Evolutionary conservation across 2,329 filamentous ascomycete genomes (phyloP), one percentile per base, ranked within the genome.

Genomic region (Fusarium veterinarium): DNA sequence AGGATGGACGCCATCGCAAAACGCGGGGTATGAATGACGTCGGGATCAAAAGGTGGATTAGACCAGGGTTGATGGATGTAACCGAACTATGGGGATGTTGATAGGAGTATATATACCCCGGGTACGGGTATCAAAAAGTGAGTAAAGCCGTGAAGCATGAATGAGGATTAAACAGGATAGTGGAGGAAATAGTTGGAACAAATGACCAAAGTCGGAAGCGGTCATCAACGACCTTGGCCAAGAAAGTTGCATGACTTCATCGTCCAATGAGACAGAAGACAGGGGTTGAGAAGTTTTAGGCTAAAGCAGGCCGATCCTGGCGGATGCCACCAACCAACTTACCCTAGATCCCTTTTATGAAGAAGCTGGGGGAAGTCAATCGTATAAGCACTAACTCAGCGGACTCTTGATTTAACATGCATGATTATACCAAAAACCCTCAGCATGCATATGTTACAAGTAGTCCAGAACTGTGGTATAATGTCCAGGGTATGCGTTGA

Each of bases 21-120:
- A 53, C 53, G 64, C 64, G 69, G 48, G 30, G 49, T 28, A 53
- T 53, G 35, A 52, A 70, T 67, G 70, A 70, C 56, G 64, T 67
- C 42, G 52, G n/a, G 23, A 25, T 30, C 3, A 8, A 31, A 23
- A 19, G 33, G 23, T 38, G 14, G 17, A 28, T 38, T n/a, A 8
- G 28, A 37, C 5, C 14, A 25, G 30, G 25, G 28, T 35, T 41
- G 9, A 37, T 42, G 12, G 31, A 58, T 38, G 9, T 20, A 17
- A 12, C 17, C 8, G 6, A 20, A n/a, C 17, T n/a, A n/a, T 9
- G 13, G 19, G 10, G 14, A 28, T 38, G 13, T 14, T 28, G 19
- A 12, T 12, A 52, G 5, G 11, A 23, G 8, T 42, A 12, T 41
- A 14, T 41, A 14, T 23, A 25, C 5, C 19, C 33, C 3, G 33